These are phyloP conservation scores for Notholithocarpus densiflorus DNA, from an alignment of 306 rosid species.

Conservation along the genomic window DNA sequence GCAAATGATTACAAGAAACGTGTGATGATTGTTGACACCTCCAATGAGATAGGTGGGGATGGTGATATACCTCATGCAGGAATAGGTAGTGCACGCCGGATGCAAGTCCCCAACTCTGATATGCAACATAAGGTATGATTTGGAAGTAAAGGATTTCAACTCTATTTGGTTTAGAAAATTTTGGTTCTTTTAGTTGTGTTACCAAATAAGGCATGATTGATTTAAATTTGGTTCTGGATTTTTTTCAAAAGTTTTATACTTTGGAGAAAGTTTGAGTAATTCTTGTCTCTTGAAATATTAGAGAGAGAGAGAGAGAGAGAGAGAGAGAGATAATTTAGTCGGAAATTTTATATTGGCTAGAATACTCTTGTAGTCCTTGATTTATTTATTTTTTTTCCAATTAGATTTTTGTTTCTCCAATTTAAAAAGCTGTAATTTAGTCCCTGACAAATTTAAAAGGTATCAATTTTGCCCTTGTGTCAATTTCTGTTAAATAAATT, in stretches of 20 bases:
- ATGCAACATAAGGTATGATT: constrained; percentile 76
- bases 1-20: constrained; percentile 92
- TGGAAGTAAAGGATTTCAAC: constrained; percentile 8
- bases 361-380: no score
- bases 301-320: background rate
- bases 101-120: constrained; percentile 91
- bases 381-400: no score
- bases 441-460: no score
- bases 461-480: no score
- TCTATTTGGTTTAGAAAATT: constrained; percentile 15
- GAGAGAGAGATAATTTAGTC: no score
- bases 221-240: background rate
- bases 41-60: constrained; percentile 98
- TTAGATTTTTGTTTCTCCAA: no score
- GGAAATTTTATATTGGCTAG: no score
- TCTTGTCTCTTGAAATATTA: background rate
- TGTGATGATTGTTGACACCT: constrained; percentile 98
- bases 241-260: background rate
- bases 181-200: background rate
- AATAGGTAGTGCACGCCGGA: constrained; percentile 91
- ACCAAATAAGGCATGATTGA: background rate
- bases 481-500: no score
- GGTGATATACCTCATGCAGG: constrained; percentile 98
- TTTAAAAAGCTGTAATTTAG: no score
- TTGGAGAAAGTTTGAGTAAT: background rate